Percentiles rank a stretch among this genome's conserved stretches.
Conservation (phyloP, 139 green algal genomes). For the Mesotaenium endlicherianum region DNA sequence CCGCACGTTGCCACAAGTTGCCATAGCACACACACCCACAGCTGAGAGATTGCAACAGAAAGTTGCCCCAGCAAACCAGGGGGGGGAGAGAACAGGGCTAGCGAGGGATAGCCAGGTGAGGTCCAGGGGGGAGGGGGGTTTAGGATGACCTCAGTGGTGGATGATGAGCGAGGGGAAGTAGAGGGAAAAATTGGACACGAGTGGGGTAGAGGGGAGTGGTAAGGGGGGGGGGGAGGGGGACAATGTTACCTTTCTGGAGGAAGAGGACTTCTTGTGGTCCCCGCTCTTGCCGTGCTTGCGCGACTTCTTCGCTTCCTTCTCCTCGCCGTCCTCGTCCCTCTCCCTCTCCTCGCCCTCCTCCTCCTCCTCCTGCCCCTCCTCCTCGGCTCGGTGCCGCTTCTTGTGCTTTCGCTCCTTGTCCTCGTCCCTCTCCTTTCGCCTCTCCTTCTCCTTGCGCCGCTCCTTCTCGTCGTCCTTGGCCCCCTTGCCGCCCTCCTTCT, state of each 20-base stretch:
- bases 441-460: constrained; percentile 23
- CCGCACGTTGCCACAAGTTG: no score
- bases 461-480: constrained; percentile 1
- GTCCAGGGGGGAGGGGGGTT: background rate
- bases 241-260: background rate
- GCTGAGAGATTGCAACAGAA: no score
- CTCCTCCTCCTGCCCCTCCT: background rate
- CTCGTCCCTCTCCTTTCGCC: constrained; percentile 18
- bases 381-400: background rate
- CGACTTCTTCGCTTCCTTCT: constrained; percentile 21
- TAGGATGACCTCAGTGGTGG: background rate
- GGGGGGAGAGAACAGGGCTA: background rate
- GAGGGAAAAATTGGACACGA: background rate
- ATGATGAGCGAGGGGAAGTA: background rate
- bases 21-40: no score
- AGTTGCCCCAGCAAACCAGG: no score
- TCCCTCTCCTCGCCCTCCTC: background rate
- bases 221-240: background rate
- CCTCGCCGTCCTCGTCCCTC: constrained; percentile 38
- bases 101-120: background rate
- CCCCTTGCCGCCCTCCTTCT: background rate
- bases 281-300: constrained; percentile 25
- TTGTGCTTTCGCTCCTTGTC: background rate
- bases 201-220: no score
- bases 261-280: constrained; percentile 41